Percentiles rank a stretch among this genome's conserved stretches.
Evolutionary conservation across 371 early-diverging fungal genomes (phyloP).

Genomic region (Zychaea mexicana): DNA sequence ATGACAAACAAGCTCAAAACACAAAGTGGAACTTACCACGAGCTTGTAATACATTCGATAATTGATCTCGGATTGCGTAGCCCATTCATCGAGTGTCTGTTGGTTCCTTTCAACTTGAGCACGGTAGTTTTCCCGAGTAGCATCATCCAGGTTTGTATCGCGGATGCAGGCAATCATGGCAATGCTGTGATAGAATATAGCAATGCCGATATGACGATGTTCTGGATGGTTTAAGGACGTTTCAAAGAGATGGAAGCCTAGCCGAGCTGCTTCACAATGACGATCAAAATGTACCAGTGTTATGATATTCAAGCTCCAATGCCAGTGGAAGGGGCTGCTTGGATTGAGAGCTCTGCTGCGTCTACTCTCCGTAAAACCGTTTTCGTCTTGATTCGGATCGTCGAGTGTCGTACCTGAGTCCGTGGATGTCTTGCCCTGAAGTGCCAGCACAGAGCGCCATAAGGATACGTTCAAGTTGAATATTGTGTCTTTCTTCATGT

Average conservation of each 20-base stretch:
- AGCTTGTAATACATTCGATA: constrained; percentile 39
- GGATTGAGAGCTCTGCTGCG: constrained; percentile 32
- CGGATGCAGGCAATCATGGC: constrained; percentile 38
- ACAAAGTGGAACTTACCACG: constrained; percentile 28
- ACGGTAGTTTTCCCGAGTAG: constrained; percentile 21
- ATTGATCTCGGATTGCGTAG: constrained; percentile 33
- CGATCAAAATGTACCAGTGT: constrained; percentile 46
- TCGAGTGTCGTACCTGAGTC: constrained; percentile 33
- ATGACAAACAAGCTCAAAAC: background rate
- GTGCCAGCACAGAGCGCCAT: constrained; percentile 34
- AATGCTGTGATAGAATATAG: constrained; percentile 42
- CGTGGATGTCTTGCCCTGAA: constrained; percentile 40
- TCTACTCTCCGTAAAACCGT: constrained; percentile 28
- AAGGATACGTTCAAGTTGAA: constrained; percentile 31
- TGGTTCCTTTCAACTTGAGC: constrained; percentile 22
- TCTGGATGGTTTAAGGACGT: constrained; percentile 28
- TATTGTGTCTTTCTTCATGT: constrained; percentile 26
- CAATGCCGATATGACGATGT: constrained; percentile 44
- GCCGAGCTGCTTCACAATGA: constrained; percentile 33
- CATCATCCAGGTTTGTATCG: constrained; percentile 20
- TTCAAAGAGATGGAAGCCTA: constrained; percentile 39
- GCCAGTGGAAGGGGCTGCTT: constrained; percentile 41
- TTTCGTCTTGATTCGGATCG: constrained; percentile 31
- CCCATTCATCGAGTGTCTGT: constrained; percentile 26
- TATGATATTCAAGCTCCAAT: constrained; percentile 44